Base-by-base conservation (phyloP, 140 eudicot species). In the Erigeron philadelphicus region DNA sequence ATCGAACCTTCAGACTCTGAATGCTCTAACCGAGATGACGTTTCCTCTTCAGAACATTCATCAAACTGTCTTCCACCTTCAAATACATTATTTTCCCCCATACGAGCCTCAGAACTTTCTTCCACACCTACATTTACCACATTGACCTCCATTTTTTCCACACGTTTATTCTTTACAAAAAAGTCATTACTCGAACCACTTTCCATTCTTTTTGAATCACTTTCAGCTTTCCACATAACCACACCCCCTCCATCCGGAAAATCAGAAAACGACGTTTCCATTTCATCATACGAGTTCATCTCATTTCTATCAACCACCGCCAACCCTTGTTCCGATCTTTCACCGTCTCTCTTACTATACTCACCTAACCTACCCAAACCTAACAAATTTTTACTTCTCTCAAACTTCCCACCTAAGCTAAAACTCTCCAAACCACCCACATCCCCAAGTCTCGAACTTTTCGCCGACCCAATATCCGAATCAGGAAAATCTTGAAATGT, bases 1-100 rank as follows among this genome's bases (percentile, higher is more conserved):
- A 85, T 84, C 4, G 98, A 89, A 56, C 89, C 96, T 75, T 88
- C 98, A 47, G 93, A 87, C 70, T 92, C 88, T 40, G 96, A 92
- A 72, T 81, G 91, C 50, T 81, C 95, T 81, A 72, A 71, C 78
- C 83, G 81, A 54, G 87, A 86, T 3, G 86, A 88, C 11, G 73
- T 71, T 66, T 84, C 95, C 63, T 73, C 84, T 25, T 82, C 84
- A 12, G 76, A 76, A 72, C 75, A 65, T 71, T 76, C 80, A 47
- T 75, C 84, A 71, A 58, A 54, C 7, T 78, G 68, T 25, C 9
- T 64, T 40, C 60, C 75, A 64, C 58, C 74, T 52, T 76, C 89
- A 40, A 66, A 67, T 7, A 66, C 71, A 67, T 56, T 69, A 40
- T 67, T 70, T 73, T 75, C 76, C 67, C 45, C 9, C 9, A 66